phyloP scores from a whole-genome alignment of 208 protist species.

The Borovskyia barvae region DNA sequence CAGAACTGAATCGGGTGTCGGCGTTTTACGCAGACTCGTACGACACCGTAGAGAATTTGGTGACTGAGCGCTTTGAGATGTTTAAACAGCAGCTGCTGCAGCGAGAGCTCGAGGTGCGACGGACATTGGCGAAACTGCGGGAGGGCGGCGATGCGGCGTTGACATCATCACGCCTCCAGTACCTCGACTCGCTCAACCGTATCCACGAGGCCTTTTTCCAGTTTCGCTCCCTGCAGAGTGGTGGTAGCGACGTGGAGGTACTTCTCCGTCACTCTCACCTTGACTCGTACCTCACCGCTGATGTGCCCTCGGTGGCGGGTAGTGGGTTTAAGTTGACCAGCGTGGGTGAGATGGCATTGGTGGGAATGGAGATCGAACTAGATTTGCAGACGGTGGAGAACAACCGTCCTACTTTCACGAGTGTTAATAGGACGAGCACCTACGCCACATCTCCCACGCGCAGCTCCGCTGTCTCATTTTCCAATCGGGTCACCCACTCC shows the following conservation, averaged over 20 bases:
- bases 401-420: not conserved
- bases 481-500: not conserved
- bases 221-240: conserved; percentile 46
- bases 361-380: conserved; percentile 45
- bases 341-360: conserved; percentile 49
- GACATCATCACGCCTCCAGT: conserved; percentile 34
- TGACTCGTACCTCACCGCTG: conserved; percentile 23
- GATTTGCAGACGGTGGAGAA: conserved; percentile 44
- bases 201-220: conserved; percentile 50
- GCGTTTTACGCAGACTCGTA: conserved; percentile 65
- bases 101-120: conserved; percentile 62
- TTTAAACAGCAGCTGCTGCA: conserved; percentile 73
- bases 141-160: conserved; percentile 64
- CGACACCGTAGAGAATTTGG: conserved; percentile 58
- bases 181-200: conserved; percentile 52
- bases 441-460: not conserved
- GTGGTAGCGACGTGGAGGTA: conserved; percentile 65
- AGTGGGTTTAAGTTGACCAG: conserved; percentile 56
- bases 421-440: not conserved
- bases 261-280: conserved; percentile 49
- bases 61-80: conserved; percentile 70
- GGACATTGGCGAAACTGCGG: conserved; percentile 45
- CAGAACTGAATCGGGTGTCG: conserved; percentile 63
- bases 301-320: conserved; percentile 48
- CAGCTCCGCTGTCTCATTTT: not conserved